Percentiles rank a stretch among this genome's conserved stretches.
These are phyloP conservation scores for Podaxis sp. DNA, from an alignment of 768 basidiomycete genomes.

Conservation along the genomic window DNA sequence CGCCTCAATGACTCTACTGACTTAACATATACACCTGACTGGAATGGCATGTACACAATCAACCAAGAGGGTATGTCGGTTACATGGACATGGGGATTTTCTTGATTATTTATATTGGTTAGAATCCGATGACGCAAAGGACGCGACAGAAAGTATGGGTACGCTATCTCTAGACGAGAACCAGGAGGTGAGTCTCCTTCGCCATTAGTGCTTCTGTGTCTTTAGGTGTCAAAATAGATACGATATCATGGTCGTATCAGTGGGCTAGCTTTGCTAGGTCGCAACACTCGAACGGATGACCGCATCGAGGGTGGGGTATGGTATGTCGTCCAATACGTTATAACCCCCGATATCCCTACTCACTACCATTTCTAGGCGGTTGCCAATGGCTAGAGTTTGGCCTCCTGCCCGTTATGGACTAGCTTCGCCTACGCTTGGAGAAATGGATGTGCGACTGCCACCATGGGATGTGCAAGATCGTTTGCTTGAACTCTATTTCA, in stretches of 20 bases:
- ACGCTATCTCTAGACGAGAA: slow-evolving; percentile 76
- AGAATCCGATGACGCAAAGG: slow-evolving; percentile 39
- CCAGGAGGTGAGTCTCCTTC: slow-evolving; percentile 52
- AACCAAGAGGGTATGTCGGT: slow-evolving; percentile 33
- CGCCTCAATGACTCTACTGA: slow-evolving; percentile 39
- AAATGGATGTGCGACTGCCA: slow-evolving; percentile 55
- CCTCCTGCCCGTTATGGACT: slow-evolving; percentile 51
- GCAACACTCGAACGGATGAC: slow-evolving; percentile 63
- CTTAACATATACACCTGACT: slow-evolving; percentile 37
- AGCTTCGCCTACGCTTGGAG: slow-evolving; percentile 39
- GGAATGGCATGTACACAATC: slow-evolving; percentile 62
- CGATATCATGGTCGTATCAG: slow-evolving; percentile 82
- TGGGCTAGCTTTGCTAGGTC: slow-evolving; percentile 73
- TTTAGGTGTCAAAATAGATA: slow-evolving; percentile 44
- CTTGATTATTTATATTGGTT: not conserved
- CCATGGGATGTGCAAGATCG: slow-evolving; percentile 61
- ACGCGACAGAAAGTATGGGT: slow-evolving; percentile 59
- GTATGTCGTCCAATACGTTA: slow-evolving; percentile 33
- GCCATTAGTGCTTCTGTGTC: not conserved
- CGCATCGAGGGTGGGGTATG: slow-evolving; percentile 70
- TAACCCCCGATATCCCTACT: not conserved
- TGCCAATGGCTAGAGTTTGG: slow-evolving; percentile 79
- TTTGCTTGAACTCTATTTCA: slow-evolving; percentile 76
- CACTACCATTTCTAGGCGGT: slow-evolving; percentile 41
- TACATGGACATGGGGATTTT: not conserved